A percentile compares a stretch with the other conserved stretches of the same genome.
These are phyloP conservation scores for Solanum tarijense DNA, from an alignment of 257 asterid species.

Conservation along the genomic window DNA sequence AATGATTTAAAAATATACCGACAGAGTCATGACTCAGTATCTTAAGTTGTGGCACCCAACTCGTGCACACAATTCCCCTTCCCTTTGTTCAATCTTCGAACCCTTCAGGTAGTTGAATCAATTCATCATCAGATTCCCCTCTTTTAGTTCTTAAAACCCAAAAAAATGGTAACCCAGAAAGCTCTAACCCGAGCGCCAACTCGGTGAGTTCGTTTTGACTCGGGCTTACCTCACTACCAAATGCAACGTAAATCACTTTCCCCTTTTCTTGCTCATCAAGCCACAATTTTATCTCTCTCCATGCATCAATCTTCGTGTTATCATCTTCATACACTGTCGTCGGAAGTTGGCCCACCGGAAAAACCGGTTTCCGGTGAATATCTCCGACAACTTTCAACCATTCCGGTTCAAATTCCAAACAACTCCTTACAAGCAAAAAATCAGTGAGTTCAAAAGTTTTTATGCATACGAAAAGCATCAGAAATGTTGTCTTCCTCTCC, in stretches of 20 bases:
- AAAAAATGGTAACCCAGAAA: background rate
- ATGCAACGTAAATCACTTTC: conserved; percentile 15
- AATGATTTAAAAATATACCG: conserved; percentile 23
- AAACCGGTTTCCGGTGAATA: conserved; percentile 8
- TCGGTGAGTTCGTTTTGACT: conserved; percentile 16
- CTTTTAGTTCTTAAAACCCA: background rate
- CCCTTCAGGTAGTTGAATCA: conserved; percentile 5
- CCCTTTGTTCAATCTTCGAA: conserved; percentile 15
- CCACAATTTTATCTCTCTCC: conserved; percentile 3
- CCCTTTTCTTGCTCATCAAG: conserved; percentile 5
- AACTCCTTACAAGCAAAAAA: conserved; percentile 1
- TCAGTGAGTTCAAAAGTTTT: background rate
- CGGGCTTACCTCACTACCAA: conserved; percentile 11
- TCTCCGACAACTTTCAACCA: conserved; percentile 15
- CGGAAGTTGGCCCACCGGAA: conserved; percentile 17
- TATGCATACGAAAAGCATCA: background rate
- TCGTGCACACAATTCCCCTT: conserved; percentile 12
- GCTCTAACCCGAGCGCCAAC: conserved; percentile 11
- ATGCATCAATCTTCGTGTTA: background rate
- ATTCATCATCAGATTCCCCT: background rate
- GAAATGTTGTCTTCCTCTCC: background rate
- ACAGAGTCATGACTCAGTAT: conserved; percentile 16
- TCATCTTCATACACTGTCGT: background rate
- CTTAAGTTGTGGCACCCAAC: conserved; percentile 21
- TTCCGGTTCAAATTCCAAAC: conserved; percentile 11